Evolutionary conservation across 768 basidiomycete genomes (phyloP).

Genomic region (Agrocybe praecox): DNA sequence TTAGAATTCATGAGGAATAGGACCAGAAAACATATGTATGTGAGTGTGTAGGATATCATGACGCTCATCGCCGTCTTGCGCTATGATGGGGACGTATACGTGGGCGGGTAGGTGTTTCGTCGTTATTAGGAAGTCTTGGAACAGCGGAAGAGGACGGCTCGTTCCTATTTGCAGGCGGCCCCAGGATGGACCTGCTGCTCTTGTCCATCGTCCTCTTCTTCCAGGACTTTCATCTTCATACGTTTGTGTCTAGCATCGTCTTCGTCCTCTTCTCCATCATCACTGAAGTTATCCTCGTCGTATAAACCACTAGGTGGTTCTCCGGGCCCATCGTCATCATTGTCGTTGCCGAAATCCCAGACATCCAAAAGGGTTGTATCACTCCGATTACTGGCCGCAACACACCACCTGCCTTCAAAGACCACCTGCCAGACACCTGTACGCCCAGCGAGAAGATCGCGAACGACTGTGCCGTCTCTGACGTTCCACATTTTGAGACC

Average conservation of each 20-base stretch:
- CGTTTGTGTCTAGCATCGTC: slow-evolving; percentile 24
- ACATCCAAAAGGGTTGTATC: slow-evolving; percentile 83
- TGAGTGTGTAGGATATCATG: slow-evolving; percentile 2
- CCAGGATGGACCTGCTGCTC: slow-evolving; percentile 37
- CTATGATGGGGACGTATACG: slow-evolving; percentile 16
- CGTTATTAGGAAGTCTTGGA: slow-evolving; percentile 16
- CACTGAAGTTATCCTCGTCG: slow-evolving; percentile 66
- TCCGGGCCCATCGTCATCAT: slow-evolving; percentile 81
- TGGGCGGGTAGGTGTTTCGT: slow-evolving; percentile 27
- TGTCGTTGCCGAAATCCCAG: slow-evolving; percentile 84
- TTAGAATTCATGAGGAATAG: not conserved
- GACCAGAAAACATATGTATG: too few relatives aligned
- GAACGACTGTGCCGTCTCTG: slow-evolving; percentile 79
- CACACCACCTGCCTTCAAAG: slow-evolving; percentile 92
- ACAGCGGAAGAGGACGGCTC: slow-evolving; percentile 7
- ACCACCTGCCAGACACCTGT: slow-evolving; percentile 98
- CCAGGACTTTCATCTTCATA: slow-evolving; percentile 12
- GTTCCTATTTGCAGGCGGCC: slow-evolving; percentile 2
- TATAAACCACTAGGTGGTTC: slow-evolving; percentile 77
- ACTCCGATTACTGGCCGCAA: slow-evolving; percentile 87
- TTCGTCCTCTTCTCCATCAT: slow-evolving; percentile 52
- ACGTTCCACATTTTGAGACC: slow-evolving; percentile 99
- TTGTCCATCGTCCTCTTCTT: slow-evolving; percentile 46
- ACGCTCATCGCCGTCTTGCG: slow-evolving; percentile 18
- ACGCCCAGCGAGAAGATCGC: slow-evolving; percentile 89